Conservation (phyloP, 225 moss, liverwort and hornwort species). For the Physcomitrium patens region DNA sequence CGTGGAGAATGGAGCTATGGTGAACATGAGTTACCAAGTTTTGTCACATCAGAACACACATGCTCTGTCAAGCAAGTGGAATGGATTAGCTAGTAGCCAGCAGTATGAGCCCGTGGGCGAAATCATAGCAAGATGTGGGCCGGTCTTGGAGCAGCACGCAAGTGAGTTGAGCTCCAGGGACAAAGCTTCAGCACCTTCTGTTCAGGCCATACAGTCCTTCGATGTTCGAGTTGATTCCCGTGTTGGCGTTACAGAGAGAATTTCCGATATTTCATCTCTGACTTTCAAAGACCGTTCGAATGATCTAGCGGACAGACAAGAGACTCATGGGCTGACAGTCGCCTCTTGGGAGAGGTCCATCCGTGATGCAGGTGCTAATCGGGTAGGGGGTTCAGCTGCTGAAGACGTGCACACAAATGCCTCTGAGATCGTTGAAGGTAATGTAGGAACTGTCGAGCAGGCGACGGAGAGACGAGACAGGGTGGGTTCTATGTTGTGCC, state of each 20-base stretch:
- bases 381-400: neutral
- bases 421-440: slow-evolving; percentile 11
- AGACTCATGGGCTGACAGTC: slow-evolving; percentile 8
- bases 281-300: slow-evolving; percentile 1
- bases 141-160: slow-evolving; percentile 45
- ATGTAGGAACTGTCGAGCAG: neutral
- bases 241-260: slow-evolving; percentile 18
- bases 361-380: slow-evolving; percentile 8
- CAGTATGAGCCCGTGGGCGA: slow-evolving; percentile 42
- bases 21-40: slow-evolving; percentile 48
- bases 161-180: slow-evolving; percentile 40
- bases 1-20: slow-evolving; percentile 41
- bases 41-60: slow-evolving; percentile 41
- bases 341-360: slow-evolving; percentile 19
- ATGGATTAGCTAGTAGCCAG: slow-evolving; percentile 28
- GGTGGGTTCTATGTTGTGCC: slow-evolving; percentile 5
- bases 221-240: slow-evolving; percentile 27
- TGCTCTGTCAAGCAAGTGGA: slow-evolving; percentile 43
- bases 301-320: slow-evolving; percentile 1
- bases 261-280: neutral
- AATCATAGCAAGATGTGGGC: slow-evolving; percentile 37
- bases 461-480: slow-evolving; percentile 26
- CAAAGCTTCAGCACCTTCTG: slow-evolving; percentile 15
- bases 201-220: slow-evolving; percentile 25
- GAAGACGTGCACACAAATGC: slow-evolving; percentile 14